Percentiles rank a stretch among this genome's conserved stretches.
phyloP scores from a whole-genome alignment of 2,329 filamentous ascomycete genomes.

The Exophiala sp. region DNA sequence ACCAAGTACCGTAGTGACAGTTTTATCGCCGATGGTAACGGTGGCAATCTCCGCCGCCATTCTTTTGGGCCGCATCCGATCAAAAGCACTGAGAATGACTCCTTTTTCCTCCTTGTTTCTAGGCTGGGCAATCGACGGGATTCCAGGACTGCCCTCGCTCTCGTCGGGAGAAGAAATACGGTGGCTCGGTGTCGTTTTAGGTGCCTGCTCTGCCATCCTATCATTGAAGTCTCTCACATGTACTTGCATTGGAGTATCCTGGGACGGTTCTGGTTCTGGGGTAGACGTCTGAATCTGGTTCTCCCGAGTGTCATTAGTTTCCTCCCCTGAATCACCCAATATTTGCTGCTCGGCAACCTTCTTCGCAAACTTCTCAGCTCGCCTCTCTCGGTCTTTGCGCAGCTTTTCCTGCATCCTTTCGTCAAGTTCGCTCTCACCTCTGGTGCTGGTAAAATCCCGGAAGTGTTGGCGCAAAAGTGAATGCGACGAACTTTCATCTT shows the following conservation, averaged over 20 bases:
- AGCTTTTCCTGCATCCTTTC: constrained; percentile 6
- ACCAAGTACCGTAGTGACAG: constrained; percentile 63
- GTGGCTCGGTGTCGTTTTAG: background rate
- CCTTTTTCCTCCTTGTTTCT: constrained; percentile 32
- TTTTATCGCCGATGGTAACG: constrained; percentile 69
- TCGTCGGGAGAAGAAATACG: background rate
- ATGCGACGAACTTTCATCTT: constrained; percentile 2
- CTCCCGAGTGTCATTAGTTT: constrained; percentile 13
- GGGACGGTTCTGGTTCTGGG: constrained; percentile 21
- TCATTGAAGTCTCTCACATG: constrained; percentile 33
- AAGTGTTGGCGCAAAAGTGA: constrained; percentile 20
- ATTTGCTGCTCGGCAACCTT: constrained; percentile 6
- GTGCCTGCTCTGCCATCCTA: constrained; percentile 28
- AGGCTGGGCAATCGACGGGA: constrained; percentile 32
- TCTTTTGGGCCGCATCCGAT: constrained; percentile 63
- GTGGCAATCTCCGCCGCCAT: constrained; percentile 63
- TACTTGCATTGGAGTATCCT: constrained; percentile 22
- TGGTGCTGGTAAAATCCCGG: constrained; percentile 20
- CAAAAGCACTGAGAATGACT: constrained; percentile 58
- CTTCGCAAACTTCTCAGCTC: constrained; percentile 12
- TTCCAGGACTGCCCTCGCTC: constrained; percentile 19
- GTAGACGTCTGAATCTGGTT: background rate
- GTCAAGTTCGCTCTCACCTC: constrained; percentile 10
- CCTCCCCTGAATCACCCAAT: constrained; percentile 1
- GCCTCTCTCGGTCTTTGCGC: constrained; percentile 1